Evolutionary conservation across 768 basidiomycete species (phyloP), one percentile per base, ranked within the genome.

Genomic region (Xerocomus brunneocitrinus): DNA sequence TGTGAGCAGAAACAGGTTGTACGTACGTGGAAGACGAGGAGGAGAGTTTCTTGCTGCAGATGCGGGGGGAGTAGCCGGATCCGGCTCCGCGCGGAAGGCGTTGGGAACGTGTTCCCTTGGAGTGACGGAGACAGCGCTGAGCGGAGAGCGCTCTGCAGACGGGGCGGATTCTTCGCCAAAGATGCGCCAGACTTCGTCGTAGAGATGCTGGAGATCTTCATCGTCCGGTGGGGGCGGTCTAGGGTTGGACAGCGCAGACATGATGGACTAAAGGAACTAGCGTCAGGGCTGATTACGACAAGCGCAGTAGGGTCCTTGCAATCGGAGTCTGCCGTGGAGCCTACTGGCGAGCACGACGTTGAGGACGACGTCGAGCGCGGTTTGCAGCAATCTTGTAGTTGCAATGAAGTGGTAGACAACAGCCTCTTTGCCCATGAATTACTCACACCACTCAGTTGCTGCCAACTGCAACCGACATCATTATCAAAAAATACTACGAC

Each of bases 171-270:
- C 77, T 47, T 85, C 82, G 30, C 76, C 69, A 60, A 87, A 89
- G 28, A 79, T 80, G 42, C 80, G 80, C 74, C 84, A 84, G 22
- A 89, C 87, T 66, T 87, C 84, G 57, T 88, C 80, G 68, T 89
- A 90, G 41, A 90, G 78, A 52, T 78, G 76, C 59, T 87, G 84
- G 5, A 89, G 76, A 63, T 89, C 87, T 61, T 83, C 82, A 56
- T 89, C 87, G 36, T 79, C 79, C 4, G 84, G 80, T 7, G 73
- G 73, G 14, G 69, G 68, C 28, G 68, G 65, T 57, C 62, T 74
- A 55, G 62, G 54, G 56, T 70, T 66, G 39, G 70, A 54, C 48
- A 67, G 63, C 24, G 70, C 54, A 27, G 75, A 71, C 75, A 77
- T 76, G 64, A 52, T 54, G 53, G 47, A 27, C 43, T 44, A 31